These are phyloP conservation scores for Kluyveromyces siamensis DNA, from an alignment of 805 yeast genomes.

Conservation along the genomic window DNA sequence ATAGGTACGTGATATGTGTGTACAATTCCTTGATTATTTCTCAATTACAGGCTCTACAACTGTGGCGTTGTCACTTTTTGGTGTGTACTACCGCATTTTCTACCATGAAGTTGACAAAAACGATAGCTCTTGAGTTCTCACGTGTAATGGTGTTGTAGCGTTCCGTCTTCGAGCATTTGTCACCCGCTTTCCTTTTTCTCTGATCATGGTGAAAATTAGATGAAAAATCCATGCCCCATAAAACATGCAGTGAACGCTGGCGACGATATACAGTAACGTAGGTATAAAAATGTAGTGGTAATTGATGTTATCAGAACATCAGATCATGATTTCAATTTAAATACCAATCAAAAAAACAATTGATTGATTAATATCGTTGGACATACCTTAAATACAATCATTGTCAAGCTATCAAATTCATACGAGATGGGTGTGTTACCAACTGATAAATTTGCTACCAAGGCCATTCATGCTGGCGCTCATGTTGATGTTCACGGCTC, in stretches of 20 bases:
- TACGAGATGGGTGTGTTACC: slow-evolving; percentile 17
- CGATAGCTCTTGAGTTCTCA: background rate
- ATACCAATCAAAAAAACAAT: too few relatives aligned
- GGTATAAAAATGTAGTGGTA: background rate
- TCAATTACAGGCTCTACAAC: too few relatives aligned
- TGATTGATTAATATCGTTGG: background rate
- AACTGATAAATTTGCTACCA: slow-evolving; percentile 53
- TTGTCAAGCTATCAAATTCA: background rate
- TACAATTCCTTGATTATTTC: too few relatives aligned
- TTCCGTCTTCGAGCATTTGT: background rate
- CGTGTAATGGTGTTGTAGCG: background rate
- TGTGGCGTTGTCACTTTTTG: background rate
- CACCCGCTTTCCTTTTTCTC: background rate
- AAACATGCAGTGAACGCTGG: background rate
- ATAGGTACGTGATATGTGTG: too few relatives aligned
- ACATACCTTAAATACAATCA: background rate
- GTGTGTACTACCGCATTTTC: background rate
- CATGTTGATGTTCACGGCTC: slow-evolving; percentile 74
- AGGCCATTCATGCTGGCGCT: slow-evolving; percentile 80
- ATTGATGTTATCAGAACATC: background rate
- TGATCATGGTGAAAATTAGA: background rate
- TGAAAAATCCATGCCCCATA: background rate
- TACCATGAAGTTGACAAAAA: background rate
- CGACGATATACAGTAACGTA: background rate
- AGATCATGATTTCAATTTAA: too few relatives aligned